Percentiles rank a stretch among this genome's conserved stretches.
Evolutionary conservation across 2,329 filamentous ascomycete genomes (phyloP).

Genomic region (Passalora sequoiae): DNA sequence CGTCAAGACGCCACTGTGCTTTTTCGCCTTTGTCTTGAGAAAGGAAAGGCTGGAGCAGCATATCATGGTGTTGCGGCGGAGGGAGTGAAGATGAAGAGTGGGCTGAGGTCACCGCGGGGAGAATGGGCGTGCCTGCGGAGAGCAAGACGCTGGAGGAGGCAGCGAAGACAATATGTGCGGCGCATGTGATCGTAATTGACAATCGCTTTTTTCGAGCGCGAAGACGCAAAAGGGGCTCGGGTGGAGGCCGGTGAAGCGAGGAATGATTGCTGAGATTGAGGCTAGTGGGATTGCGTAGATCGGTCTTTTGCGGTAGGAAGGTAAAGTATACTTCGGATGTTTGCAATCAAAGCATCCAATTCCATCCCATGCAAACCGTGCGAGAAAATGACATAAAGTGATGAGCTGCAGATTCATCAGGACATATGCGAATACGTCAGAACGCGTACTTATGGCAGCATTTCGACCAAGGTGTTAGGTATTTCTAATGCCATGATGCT

Average conservation of each 20-base stretch:
- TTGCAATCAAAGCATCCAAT: too few species aligned
- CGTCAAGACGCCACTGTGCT: constrained; percentile 43
- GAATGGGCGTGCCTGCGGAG: constrained; percentile 4
- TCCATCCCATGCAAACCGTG: too few species aligned
- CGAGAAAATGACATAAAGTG: too few species aligned
- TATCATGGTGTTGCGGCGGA: constrained; percentile 37
- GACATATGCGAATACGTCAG: too few species aligned
- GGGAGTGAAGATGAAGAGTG: constrained; percentile 14
- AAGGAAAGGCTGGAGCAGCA: constrained; percentile 32
- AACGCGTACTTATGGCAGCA: too few species aligned
- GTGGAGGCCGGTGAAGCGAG: neutral
- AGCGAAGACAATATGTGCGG: neutral
- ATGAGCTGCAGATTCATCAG: too few species aligned
- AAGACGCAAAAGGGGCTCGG: constrained; percentile 2
- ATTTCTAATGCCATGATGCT: too few species aligned
- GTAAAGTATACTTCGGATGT: too few species aligned
- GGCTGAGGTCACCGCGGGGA: constrained; percentile 1
- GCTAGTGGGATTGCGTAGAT: neutral
- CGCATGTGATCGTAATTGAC: neutral
- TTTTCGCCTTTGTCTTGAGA: constrained; percentile 38
- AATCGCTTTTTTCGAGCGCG: neutral
- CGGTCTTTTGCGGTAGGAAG: too few species aligned
- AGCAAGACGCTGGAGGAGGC: constrained; percentile 5
- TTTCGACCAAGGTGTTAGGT: too few species aligned
- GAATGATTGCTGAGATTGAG: neutral